Conservation (phyloP, 495 filamentous ascomycete genomes). For the Neurospora intermedia region DNA sequence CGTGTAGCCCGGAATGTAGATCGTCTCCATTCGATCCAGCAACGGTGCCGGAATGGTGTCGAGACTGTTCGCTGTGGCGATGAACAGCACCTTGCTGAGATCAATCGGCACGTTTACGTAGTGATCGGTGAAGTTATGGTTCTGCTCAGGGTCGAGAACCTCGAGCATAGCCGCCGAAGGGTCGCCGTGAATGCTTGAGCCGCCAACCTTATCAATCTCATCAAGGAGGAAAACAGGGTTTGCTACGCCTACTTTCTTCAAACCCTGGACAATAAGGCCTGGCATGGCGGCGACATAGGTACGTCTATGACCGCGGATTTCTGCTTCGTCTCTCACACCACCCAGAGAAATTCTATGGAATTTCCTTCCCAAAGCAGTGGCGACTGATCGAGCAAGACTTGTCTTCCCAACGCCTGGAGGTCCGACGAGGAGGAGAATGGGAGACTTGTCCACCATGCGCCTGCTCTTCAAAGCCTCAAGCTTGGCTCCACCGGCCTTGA, state of each 20-base stretch:
- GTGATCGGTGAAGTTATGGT: slow-evolving; percentile 88
- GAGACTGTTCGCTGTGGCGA: slow-evolving; percentile 94
- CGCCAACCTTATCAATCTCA: slow-evolving; percentile 96
- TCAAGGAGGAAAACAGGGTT: slow-evolving; percentile 97
- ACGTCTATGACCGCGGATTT: slow-evolving; percentile 89
- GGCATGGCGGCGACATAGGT: slow-evolving; percentile 99
- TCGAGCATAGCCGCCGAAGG: slow-evolving; percentile 98
- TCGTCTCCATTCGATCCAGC: slow-evolving; percentile 96
- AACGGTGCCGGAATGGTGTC: slow-evolving; percentile 92
- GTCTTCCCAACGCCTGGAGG: slow-evolving; percentile 97
- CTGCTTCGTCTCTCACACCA: slow-evolving; percentile 91
- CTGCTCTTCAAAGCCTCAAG: slow-evolving; percentile 60
- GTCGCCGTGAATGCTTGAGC: slow-evolving; percentile 87
- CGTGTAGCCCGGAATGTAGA: slow-evolving; percentile 86
- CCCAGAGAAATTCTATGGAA: slow-evolving; percentile 97
- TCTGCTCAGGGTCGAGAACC: slow-evolving; percentile 96
- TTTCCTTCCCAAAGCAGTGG: slow-evolving; percentile 81
- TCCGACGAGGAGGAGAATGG: slow-evolving; percentile 86
- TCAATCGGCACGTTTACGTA: slow-evolving; percentile 96
- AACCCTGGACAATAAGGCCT: slow-evolving; percentile 81
- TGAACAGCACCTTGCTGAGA: slow-evolving; percentile 92
- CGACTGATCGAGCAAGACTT: slow-evolving; percentile 86
- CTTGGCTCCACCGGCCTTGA: slow-evolving; percentile 44
- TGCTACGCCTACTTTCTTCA: slow-evolving; percentile 92
- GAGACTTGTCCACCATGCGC: slow-evolving; percentile 84